Base-by-base conservation (phyloP, 2,329 filamentous ascomycete species). In the Colletotrichum musicola region DNA sequence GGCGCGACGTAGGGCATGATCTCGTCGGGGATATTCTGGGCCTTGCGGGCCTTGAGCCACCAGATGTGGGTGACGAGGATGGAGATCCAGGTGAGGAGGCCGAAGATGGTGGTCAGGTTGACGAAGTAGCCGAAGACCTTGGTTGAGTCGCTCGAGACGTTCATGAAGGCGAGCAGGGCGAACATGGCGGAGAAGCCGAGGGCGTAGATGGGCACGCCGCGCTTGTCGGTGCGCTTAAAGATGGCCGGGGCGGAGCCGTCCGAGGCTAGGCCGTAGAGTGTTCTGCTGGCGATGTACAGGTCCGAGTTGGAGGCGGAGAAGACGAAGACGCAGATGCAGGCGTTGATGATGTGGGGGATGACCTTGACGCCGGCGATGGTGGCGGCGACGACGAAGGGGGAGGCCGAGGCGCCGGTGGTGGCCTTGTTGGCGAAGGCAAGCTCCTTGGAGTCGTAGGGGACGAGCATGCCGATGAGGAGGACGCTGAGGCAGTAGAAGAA, bases 291-390 rank as follows among this genome's bases (percentile, higher is more conserved):
- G 73, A 90, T 93, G 85, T 94, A 94, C 25, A 94, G 81, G 81
- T 94, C 92, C 1, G 90, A 93, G 83, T 94, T 94, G 71, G 91
- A 87, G 14, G 92, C 92, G 13, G 89, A 92, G 80, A 94, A 93
- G 73, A 93, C 91, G 76, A 94, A 94, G 71, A 93, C 77, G 70
- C 93, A 81, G 72, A 94, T 93, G 74, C 90, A 92, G 38, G 82
- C 92, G 79, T 94, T 94, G 76, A 94, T 81, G 75, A 94, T 88
- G 73, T 89, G 85, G 2, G 90, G 88, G 10, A 94, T 83, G 20
- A 81, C 78, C 2, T 85, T 79, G 76, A 94, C 91, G 16, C 87
- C 83, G 1, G 91, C 90, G 18, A 91, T 73, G 70, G 82, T 79
- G 77, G 93, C 91, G 40, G 92, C 92, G 12, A 93, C 90, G 62